Percentiles rank a stretch among this genome's conserved stretches.
These are phyloP conservation scores for Friedmanniomyces simplex DNA, from an alignment of 495 filamentous ascomycete species.

Conservation along the genomic window DNA sequence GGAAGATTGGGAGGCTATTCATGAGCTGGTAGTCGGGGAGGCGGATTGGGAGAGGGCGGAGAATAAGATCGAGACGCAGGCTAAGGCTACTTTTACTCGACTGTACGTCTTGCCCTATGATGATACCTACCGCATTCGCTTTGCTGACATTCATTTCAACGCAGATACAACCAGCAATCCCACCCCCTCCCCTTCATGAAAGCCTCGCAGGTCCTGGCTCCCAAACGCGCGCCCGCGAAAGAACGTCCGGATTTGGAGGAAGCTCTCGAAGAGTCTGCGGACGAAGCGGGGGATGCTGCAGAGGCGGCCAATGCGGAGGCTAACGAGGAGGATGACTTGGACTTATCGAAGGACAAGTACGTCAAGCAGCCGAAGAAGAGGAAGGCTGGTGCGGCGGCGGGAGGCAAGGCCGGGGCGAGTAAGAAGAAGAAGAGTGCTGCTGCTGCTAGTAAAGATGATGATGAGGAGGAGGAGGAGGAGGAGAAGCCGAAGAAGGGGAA, in stretches of 20 bases:
- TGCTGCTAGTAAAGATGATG: slow-evolving; percentile 29
- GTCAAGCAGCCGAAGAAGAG: slow-evolving; percentile 65
- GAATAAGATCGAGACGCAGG: slow-evolving; percentile 70
- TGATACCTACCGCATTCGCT: neutral
- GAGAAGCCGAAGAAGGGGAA: slow-evolving; percentile 14
- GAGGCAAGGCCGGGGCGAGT: slow-evolving; percentile 26
- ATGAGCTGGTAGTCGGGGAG: slow-evolving; percentile 82
- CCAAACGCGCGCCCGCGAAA: slow-evolving; percentile 57
- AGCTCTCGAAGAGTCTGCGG: slow-evolving; percentile 86
- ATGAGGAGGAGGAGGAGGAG: slow-evolving; percentile 9
- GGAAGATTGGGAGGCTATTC: slow-evolving; percentile 86
- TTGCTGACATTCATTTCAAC: neutral
- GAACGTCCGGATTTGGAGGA: slow-evolving; percentile 92
- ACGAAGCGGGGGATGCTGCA: slow-evolving; percentile 51
- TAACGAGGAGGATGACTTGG: slow-evolving; percentile 42
- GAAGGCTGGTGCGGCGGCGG: slow-evolving; percentile 18
- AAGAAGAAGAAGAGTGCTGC: slow-evolving; percentile 44
- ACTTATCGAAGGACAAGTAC: slow-evolving; percentile 91
- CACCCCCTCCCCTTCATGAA: slow-evolving; percentile 97
- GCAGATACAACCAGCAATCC: slow-evolving; percentile 70
- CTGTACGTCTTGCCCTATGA: slow-evolving; percentile 39
- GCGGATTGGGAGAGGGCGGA: slow-evolving; percentile 51
- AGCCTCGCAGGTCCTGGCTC: slow-evolving; percentile 58
- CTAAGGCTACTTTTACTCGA: slow-evolving; percentile 82
- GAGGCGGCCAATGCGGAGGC: slow-evolving; percentile 47